A percentile compares a stretch with the other conserved stretches of the same genome.
Conservation (phyloP, 2,329 filamentous ascomycete genomes). For the Diplodia scrobiculata region DNA sequence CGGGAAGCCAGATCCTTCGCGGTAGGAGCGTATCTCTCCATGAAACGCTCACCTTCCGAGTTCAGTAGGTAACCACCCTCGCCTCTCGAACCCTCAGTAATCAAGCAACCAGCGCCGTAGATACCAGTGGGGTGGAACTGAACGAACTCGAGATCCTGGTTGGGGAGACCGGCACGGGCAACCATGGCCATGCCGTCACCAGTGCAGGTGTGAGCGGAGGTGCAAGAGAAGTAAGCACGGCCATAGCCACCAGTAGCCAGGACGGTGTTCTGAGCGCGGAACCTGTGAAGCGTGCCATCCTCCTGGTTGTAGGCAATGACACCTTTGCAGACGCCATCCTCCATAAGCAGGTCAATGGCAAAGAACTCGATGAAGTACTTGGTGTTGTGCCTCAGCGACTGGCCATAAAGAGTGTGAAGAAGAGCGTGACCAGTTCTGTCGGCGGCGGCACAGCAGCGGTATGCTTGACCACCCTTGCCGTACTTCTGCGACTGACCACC, state of each 20-base stretch:
- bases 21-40: constrained; percentile 97
- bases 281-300: constrained; percentile 94
- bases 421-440: constrained; percentile 97
- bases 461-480: constrained; percentile 96
- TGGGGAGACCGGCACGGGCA: constrained; percentile 91
- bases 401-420: constrained; percentile 96
- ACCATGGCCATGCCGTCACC: constrained; percentile 99
- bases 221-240: constrained; percentile 97
- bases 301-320: constrained; percentile 98
- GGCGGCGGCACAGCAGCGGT: constrained; percentile 93
- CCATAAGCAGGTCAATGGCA: constrained; percentile 94
- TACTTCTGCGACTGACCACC: constrained; percentile 95
- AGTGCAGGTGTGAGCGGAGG: constrained; percentile 96
- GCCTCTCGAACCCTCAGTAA: constrained; percentile 95
- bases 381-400: constrained; percentile 95
- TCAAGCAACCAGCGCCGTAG: constrained; percentile 96
- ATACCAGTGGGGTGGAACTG: constrained; percentile 99
- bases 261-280: constrained; percentile 95
- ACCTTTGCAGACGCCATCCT: constrained; percentile 94
- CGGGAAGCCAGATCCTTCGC: constrained; percentile 96
- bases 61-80: constrained; percentile 98
- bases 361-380: constrained; percentile 99
- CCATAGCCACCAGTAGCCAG: constrained; percentile 96
- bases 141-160: constrained; percentile 99
- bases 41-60: constrained; percentile 97